Conservation (phyloP, 1,139 yeast species). For the Sugiyamaella neomexicana region DNA sequence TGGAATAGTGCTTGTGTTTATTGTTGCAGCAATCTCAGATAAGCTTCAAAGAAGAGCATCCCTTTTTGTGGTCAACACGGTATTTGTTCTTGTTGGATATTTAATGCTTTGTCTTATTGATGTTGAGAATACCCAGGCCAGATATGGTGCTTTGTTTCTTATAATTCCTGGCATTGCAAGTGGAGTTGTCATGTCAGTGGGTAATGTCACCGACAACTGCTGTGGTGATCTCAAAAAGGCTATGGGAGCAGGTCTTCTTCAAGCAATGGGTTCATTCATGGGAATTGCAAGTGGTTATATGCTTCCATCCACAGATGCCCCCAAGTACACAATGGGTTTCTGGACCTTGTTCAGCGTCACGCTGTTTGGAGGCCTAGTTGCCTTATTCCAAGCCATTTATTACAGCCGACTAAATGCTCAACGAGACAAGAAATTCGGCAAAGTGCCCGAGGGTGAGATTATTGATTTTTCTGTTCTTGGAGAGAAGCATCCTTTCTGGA, state of each 20-base stretch:
- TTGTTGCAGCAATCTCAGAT: constrained; percentile 20
- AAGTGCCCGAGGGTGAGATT: constrained; percentile 18
- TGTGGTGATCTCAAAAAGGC: constrained; percentile 22
- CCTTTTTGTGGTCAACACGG: constrained; percentile 13
- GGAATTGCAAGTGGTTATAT: constrained; percentile 22
- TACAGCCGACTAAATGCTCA: constrained; percentile 13
- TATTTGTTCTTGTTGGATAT: constrained; percentile 15
- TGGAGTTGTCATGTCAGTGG: constrained; percentile 19
- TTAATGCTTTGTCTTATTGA: constrained; percentile 20
- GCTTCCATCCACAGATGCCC: constrained; percentile 20
- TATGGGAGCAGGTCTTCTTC: constrained; percentile 19
- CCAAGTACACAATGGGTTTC: constrained; percentile 17
- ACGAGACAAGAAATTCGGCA: constrained; percentile 16
- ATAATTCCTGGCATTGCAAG: constrained; percentile 18
- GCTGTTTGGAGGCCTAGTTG: constrained; percentile 16
- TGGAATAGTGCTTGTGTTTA: constrained; percentile 24
- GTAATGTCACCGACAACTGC: constrained; percentile 21
- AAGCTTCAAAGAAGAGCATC: constrained; percentile 14
- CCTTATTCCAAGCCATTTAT: constrained; percentile 15
- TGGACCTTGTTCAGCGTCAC: constrained; percentile 21
- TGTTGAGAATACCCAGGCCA: constrained; percentile 14
- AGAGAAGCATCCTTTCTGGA: constrained; percentile 21
- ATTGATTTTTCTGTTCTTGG: constrained; percentile 21
- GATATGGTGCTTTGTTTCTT: constrained; percentile 19
- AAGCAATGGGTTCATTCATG: constrained; percentile 23